Base-by-base conservation (phyloP, 78 protist genomes). In the Dictyostelium brefeldianum region DNA sequence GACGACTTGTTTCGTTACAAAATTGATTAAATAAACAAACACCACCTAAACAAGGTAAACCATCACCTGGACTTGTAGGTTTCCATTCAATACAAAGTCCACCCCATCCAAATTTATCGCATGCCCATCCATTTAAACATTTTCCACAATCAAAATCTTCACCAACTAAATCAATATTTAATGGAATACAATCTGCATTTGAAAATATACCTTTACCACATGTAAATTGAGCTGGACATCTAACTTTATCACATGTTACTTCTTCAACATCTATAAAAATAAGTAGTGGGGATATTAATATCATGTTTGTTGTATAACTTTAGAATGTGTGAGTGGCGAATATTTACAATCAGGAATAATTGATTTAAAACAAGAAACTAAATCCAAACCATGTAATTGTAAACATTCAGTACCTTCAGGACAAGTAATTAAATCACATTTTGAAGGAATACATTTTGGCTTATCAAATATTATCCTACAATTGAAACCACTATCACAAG, bases 71-170 rank as follows among this genome's bases (percentile, higher is more conserved):
- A 14, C 41, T 27, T 18, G 8, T 11, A 6, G 67, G 79, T 14
- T 48, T 53, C 91, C 91, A 83, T 54, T 83, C 91, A 9, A 75
- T 71, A 73, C 91, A 83, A n/a, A 83, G 9, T 0, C 67, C 79
- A 56, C 91, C 91, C 91, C 91, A 83, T 10, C 91, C 91, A 83
- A 83, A 83, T 83, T 43, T 25, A 54, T 83, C 91, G 56, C 91
- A 83, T 51, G 15, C 73, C 64, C 78, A 83, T 10, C 46, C 56
- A 5, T 3, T n/a, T 10, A 81, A 81, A 56, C 91, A 83, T 4
- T 14, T 4, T 1, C 27, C 20, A 43, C 91, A 83, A 43, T 73
- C 46, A 25, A 70, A 71, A 20, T 25, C 43, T 73, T 14, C 20
- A 12, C 69, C 80, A 22, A 71, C n/a, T 11, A 41, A 54, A 56